Evolutionary conservation across 164 flowering plant genomes (phyloP).

Genomic region (Stephania yunnanensis): DNA sequence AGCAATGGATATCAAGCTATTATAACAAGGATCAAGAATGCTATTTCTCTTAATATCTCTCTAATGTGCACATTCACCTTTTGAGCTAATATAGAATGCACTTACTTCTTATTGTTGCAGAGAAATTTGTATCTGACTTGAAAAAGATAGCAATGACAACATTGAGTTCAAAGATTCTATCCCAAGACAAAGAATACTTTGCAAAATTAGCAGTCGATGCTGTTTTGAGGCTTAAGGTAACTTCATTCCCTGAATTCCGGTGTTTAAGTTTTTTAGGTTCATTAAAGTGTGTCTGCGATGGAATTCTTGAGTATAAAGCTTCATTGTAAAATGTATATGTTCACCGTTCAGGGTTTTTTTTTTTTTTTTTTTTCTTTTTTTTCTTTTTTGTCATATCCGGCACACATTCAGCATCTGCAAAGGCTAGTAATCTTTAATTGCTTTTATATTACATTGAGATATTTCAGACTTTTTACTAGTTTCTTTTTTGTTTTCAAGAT

Average conservation of each 20-base stretch:
- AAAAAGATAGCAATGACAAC: constrained; percentile 98
- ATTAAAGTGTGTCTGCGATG: background rate
- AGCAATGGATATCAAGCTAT: too few relatives aligned
- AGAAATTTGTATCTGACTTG: constrained; percentile 71
- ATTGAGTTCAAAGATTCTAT: constrained; percentile 89
- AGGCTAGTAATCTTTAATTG: background rate
- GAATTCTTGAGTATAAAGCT: too few relatives aligned
- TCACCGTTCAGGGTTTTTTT: background rate
- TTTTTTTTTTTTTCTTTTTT: background rate
- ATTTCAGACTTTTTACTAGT: too few relatives aligned
- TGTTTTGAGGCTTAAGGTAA: constrained; percentile 91
- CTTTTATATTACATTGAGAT: background rate
- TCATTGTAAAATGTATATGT: too few relatives aligned
- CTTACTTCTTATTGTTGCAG: constrained; percentile 34
- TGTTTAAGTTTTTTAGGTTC: background rate
- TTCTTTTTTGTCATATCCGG: background rate
- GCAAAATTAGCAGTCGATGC: constrained; percentile 97
- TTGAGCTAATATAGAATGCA: background rate
- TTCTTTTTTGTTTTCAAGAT: too few relatives aligned
- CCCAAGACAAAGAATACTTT: constrained; percentile 95
- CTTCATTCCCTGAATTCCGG: background rate
- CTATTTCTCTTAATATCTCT: background rate
- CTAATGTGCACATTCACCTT: background rate
- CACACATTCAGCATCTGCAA: too few relatives aligned
- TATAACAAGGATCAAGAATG: background rate